phyloP scores from a whole-genome alignment of 352 stramenopile genomes.

The Phytophthora syringae region DNA sequence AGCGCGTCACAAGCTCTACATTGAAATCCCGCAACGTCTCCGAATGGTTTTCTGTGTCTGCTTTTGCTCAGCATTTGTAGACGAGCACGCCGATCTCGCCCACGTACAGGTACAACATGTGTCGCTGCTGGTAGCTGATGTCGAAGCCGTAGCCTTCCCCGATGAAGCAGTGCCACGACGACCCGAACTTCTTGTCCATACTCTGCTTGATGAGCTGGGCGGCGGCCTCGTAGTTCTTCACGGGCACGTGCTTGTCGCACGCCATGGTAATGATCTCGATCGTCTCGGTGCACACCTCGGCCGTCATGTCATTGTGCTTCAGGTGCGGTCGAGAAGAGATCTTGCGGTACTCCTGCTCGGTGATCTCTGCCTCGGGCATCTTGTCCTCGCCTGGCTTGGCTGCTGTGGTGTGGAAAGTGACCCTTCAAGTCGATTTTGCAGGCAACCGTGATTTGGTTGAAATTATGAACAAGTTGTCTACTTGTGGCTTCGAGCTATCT shows the following conservation, averaged over 20 bases:
- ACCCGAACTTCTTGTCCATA: conserved; percentile 98
- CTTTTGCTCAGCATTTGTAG: conserved; percentile 93
- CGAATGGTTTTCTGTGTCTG: neutral
- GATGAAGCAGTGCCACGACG: conserved; percentile 96
- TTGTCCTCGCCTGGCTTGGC: neutral
- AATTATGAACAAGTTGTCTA: no score
- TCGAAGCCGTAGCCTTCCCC: conserved; percentile 97
- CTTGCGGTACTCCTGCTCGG: conserved; percentile 83
- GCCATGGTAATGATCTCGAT: conserved; percentile 97
- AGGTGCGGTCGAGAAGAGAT: conserved; percentile 84
- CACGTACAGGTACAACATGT: conserved; percentile 96
- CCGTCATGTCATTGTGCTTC: conserved; percentile 92
- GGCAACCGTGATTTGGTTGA: no score
- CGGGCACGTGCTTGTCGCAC: conserved; percentile 94
- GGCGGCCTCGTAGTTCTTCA: conserved; percentile 95
- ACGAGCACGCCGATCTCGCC: conserved; percentile 94
- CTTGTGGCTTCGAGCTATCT: no score
- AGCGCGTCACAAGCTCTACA: conserved; percentile 9
- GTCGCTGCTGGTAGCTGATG: conserved; percentile 95
- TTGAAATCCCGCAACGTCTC: conserved; percentile 17
- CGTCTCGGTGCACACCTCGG: conserved; percentile 94
- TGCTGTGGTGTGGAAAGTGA: conserved; percentile 2
- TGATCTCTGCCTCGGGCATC: conserved; percentile 77
- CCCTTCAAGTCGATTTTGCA: conserved; percentile 25
- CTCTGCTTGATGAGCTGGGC: conserved; percentile 95